These are phyloP conservation scores for Steccherinum ochraceum DNA, from an alignment of 768 basidiomycete genomes.

Conservation along the genomic window DNA sequence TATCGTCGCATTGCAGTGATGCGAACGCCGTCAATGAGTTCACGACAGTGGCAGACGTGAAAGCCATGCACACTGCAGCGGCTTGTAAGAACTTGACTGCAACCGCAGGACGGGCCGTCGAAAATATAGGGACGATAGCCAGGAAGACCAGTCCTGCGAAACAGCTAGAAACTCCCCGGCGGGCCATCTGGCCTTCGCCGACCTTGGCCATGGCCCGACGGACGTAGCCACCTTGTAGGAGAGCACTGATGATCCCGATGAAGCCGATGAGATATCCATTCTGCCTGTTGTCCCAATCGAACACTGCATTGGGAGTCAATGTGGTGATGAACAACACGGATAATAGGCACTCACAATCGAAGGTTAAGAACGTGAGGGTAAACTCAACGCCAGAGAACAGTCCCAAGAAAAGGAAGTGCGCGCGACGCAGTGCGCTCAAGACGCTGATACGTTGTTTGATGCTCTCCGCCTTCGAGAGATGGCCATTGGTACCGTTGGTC, in stretches of 20 bases:
- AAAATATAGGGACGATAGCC: constrained; percentile 58
- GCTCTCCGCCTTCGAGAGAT: constrained; percentile 2
- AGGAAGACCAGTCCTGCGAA: constrained; percentile 65
- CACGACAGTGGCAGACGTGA: constrained; percentile 94
- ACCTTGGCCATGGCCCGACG: constrained; percentile 69
- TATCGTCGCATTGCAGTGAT: constrained; percentile 83
- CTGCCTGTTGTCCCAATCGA: constrained; percentile 86
- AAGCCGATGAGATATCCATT: constrained; percentile 81
- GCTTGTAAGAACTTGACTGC: constrained; percentile 51
- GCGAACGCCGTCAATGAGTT: constrained; percentile 89
- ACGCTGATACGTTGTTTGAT: constrained; percentile 46
- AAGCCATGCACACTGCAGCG: constrained; percentile 84
- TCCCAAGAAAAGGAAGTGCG: constrained; percentile 84
- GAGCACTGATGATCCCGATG: constrained; percentile 86
- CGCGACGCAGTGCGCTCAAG: constrained; percentile 52
- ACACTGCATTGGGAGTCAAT: constrained; percentile 40
- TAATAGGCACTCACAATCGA: constrained; percentile 60
- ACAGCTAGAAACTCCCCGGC: constrained; percentile 72
- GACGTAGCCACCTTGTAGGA: constrained; percentile 93
- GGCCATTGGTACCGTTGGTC: constrained; percentile 9
- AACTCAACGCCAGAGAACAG: constrained; percentile 96
- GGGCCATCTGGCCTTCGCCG: constrained; percentile 80
- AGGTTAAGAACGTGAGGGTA: constrained; percentile 92
- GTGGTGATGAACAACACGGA: constrained; percentile 1
- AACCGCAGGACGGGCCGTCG: constrained; percentile 32